Base-by-base conservation (phyloP, 345 rosid species). In the Garcia nutans region DNA sequence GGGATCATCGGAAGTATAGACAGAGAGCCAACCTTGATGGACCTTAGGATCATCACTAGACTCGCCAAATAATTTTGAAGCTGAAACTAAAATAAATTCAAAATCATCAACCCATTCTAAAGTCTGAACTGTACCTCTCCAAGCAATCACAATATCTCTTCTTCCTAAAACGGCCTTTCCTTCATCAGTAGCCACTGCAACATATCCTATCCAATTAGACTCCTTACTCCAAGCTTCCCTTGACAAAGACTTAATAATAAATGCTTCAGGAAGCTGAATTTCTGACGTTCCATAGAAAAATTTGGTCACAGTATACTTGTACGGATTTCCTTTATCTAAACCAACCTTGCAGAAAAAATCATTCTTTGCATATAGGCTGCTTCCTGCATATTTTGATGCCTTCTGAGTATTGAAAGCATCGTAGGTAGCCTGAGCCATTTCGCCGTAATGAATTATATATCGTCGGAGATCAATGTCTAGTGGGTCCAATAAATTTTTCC, bases 201-300 rank as follows among this genome's bases (percentile, higher is more conserved):
- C 89, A 23, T 77, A 94, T 65, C 97, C 98, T 13, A 92, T 87
- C 96, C 94, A 94, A 6, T 91, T 94, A 0, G 97, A 92, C 58
- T 94, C 96, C 81, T 87, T 88, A 72, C 88, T 87, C 96, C 98
- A 91, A 6, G 93, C 94, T 72, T 92, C 94, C 77, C 93, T 85
- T 22, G 96, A 91, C 33, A 88, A 5, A 1, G 98, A 86, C 52
- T 65, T 83, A 16, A 88, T 62, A 3, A 94, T 65, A 76, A 94
- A 90, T 1, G 94, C 94, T 3, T 92, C 92, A 0, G 97, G 94
- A 17, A 94, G 84, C 24, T 75, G 59, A 59, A 90, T 63, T 20
- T 83, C 68, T 3, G 97, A 90, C 0, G 96, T 92, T 3, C 97
- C 94, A 67, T 88, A 94, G 22, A 94, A 67, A 71, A 86, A 94